phyloP scores from a whole-genome alignment of 345 rosid genomes.

The Murraya koenigii region DNA sequence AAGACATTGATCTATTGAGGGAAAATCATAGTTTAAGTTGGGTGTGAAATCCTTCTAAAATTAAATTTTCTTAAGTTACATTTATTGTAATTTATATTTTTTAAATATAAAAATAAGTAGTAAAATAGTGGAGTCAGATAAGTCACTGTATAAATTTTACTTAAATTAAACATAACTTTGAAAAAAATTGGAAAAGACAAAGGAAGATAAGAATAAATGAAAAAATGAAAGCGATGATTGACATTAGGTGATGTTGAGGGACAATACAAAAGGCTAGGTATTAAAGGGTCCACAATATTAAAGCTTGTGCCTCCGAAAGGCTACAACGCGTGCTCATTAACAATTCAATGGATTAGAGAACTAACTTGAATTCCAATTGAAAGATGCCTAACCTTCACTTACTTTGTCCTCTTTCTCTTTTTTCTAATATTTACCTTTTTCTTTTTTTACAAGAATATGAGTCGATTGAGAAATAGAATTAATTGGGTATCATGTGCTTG shows the following conservation, averaged over 20 bases:
- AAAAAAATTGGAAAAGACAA: not conserved
- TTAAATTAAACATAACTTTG: too few relatives aligned
- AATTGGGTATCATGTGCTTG: not conserved
- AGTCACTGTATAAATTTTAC: too few relatives aligned
- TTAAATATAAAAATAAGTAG: too few relatives aligned
- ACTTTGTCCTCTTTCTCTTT: not conserved
- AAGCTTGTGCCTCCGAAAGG: slow-evolving; percentile 32
- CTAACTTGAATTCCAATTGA: slow-evolving; percentile 3
- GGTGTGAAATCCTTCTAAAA: too few relatives aligned
- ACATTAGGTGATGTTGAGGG: not conserved
- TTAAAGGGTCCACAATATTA: slow-evolving; percentile 1
- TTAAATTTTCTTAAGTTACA: too few relatives aligned
- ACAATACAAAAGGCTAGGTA: not conserved
- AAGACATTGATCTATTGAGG: too few relatives aligned
- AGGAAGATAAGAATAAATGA: not conserved
- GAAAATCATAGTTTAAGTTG: too few relatives aligned
- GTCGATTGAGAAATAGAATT: not conserved
- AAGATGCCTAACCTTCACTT: slow-evolving; percentile 17
- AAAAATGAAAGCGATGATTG: not conserved
- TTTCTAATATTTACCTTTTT: not conserved
- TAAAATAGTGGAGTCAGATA: too few relatives aligned
- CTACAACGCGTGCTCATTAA: slow-evolving; percentile 43
- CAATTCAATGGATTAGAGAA: slow-evolving; percentile 16
- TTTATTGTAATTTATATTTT: too few relatives aligned
- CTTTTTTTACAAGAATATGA: not conserved